phyloP scores from a whole-genome alignment of 495 filamentous ascomycete species.

The Podospora tetraspora region DNA sequence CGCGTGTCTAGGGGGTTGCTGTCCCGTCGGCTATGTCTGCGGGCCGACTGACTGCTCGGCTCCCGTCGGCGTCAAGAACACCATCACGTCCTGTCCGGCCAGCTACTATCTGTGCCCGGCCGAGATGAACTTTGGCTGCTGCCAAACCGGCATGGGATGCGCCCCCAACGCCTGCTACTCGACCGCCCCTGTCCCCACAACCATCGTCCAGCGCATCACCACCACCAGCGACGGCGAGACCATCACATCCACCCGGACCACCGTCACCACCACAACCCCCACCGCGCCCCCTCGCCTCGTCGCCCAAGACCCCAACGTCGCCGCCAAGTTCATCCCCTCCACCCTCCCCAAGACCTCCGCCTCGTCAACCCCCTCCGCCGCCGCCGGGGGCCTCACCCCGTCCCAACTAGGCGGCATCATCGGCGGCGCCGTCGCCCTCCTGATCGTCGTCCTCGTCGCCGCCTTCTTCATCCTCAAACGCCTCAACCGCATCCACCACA shows the following conservation, averaged over 20 bases:
- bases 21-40: slow-evolving; percentile 36
- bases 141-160: slow-evolving; percentile 35
- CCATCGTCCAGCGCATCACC: slow-evolving; percentile 29
- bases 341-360: slow-evolving; percentile 35
- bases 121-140: slow-evolving; percentile 39
- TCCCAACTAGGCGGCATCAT: slow-evolving; percentile 41
- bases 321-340: slow-evolving; percentile 37
- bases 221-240: slow-evolving; percentile 28
- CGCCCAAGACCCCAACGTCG: slow-evolving; percentile 7
- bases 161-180: slow-evolving; percentile 35
- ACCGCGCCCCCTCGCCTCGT: slow-evolving; percentile 19
- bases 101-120: slow-evolving; percentile 36
- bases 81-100: slow-evolving; percentile 26
- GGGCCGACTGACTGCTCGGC: slow-evolving; percentile 23
- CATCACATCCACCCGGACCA: slow-evolving; percentile 28
- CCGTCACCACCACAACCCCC: slow-evolving; percentile 26
- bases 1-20: slow-evolving; percentile 27
- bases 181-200: slow-evolving; percentile 28
- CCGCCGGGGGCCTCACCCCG: slow-evolving; percentile 27
- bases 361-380: neutral
- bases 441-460: slow-evolving; percentile 34
- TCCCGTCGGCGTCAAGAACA: slow-evolving; percentile 25
- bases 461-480: slow-evolving; percentile 37
- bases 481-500: slow-evolving; percentile 31
- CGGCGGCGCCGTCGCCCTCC: slow-evolving; percentile 36